Evolutionary conservation across 169 alveolate genomes (phyloP), one percentile per base, ranked within the genome.

Genomic region (Cyclospora cayetanensis): DNA sequence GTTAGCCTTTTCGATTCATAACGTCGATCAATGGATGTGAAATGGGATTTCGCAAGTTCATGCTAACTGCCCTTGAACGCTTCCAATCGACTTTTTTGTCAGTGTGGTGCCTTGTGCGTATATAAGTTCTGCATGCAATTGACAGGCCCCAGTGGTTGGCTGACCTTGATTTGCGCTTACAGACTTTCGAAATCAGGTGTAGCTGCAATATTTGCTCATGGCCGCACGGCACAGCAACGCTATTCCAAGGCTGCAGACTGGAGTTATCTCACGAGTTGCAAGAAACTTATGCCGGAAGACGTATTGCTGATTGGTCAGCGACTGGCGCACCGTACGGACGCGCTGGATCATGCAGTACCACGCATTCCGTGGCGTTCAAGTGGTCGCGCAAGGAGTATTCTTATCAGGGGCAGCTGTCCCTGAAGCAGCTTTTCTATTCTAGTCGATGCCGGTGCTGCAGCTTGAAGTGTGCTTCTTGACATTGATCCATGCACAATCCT

Each of bases 141-240:
- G n/a, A n/a, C n/a, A n/a, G n/a, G n/a, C n/a, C n/a, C n/a, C n/a
- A n/a, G n/a, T n/a, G n/a, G n/a, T n/a, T 50, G 60, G 60, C 18
- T 9, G 60, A 11, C 2, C 29, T 65, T 66, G 70, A 11, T 43
- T 35, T 27, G 12, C 7, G 12, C 12, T 35, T 68, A 29, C 66
- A 93, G 80, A 66, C 90, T 74, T 88, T 92, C 52, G 31, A 83
- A 80, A 50, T 92, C 94, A 52, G 97, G 97, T 0, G 95, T 93
- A 1, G 96, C 91, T 20, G 96, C 94, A 25, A 86, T 95, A 7
- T 92, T 94, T 43, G 93, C 95, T 3, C 98, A 96, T 70, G 97
- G 97, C 41, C 93, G 98, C 77, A 96, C 98, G 1, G 95, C 97
- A 22, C 88, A 93, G 91, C 98, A 95, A 72, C 93, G 98, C 22